These are phyloP conservation scores for Blastomyces gilchristii DNA, from an alignment of 2,329 filamentous ascomycete genomes.

Conservation along the genomic window DNA sequence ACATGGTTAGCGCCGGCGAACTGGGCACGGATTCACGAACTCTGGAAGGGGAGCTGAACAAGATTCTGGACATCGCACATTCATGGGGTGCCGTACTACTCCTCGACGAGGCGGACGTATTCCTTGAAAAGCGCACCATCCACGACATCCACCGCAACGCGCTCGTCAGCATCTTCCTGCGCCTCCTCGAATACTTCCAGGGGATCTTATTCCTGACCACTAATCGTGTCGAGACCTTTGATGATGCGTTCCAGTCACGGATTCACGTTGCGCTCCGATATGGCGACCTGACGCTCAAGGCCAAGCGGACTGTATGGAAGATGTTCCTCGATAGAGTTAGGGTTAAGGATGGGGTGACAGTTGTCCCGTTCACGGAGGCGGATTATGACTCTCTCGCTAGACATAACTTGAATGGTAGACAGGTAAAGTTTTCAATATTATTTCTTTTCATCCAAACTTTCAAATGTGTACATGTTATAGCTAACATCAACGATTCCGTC, in stretches of 20 bases:
- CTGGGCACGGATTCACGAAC: slow-evolving; percentile 65
- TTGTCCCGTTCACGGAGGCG: slow-evolving; percentile 41
- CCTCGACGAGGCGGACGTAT: slow-evolving; percentile 76
- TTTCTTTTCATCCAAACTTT: background rate
- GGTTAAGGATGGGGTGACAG: slow-evolving; percentile 50
- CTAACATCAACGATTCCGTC: slow-evolving; percentile 5
- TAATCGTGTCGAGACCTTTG: slow-evolving; percentile 76
- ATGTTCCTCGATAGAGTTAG: slow-evolving; percentile 69
- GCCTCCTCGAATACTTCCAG: slow-evolving; percentile 82
- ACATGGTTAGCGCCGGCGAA: slow-evolving; percentile 74
- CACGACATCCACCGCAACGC: slow-evolving; percentile 78
- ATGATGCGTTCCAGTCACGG: slow-evolving; percentile 79
- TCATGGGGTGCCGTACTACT: slow-evolving; percentile 77
- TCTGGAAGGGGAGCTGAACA: slow-evolving; percentile 67
- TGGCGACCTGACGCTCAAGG: slow-evolving; percentile 59
- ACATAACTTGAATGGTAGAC: slow-evolving; percentile 58
- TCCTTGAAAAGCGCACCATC: slow-evolving; percentile 71
- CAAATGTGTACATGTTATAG: background rate
- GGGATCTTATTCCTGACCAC: slow-evolving; percentile 85
- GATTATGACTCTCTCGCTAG: slow-evolving; percentile 58
- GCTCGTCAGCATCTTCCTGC: slow-evolving; percentile 76
- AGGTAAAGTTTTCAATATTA: slow-evolving; percentile 36
- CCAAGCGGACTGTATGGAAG: slow-evolving; percentile 70
- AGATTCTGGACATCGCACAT: slow-evolving; percentile 76
- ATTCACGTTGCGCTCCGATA: slow-evolving; percentile 81